These are phyloP conservation scores for Mucor irregularis DNA, from an alignment of 371 early-diverging fungal species.

Conservation along the genomic window DNA sequence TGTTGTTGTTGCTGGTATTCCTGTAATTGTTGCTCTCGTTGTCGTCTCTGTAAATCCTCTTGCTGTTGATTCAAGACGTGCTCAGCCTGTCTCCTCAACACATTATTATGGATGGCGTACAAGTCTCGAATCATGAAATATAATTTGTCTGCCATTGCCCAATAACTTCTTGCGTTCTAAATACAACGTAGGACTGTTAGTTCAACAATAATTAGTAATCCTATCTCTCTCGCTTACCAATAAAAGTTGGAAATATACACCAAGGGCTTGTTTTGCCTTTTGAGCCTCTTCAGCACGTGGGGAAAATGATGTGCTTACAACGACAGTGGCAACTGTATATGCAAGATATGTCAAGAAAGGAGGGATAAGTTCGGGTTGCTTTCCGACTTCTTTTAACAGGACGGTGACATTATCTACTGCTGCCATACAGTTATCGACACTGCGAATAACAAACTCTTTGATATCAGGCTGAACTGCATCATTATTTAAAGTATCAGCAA, in stretches of 20 bases:
- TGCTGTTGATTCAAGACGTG: neutral
- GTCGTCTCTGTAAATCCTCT: neutral
- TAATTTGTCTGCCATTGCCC: conserved; percentile 66
- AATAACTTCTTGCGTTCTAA: conserved; percentile 50
- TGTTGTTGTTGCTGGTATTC: neutral
- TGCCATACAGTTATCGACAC: conserved; percentile 45
- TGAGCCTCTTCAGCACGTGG: conserved; percentile 39
- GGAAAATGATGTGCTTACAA: conserved; percentile 55
- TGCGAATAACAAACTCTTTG: conserved; percentile 39
- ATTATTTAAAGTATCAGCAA: conserved; percentile 25
- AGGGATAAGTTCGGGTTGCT: conserved; percentile 34
- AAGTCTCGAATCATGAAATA: conserved; percentile 65
- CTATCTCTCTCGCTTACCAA: conserved; percentile 43
- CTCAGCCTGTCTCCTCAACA: conserved; percentile 5
- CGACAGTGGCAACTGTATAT: conserved; percentile 59
- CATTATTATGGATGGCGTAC: conserved; percentile 51
- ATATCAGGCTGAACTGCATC: conserved; percentile 38
- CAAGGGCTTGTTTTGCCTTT: conserved; percentile 50
- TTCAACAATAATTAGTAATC: neutral
- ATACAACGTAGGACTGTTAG: neutral
- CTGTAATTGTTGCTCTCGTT: neutral
- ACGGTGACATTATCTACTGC: conserved; percentile 55
- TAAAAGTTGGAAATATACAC: conserved; percentile 49
- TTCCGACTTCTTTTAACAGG: conserved; percentile 39
- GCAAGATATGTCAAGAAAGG: conserved; percentile 56